Conservation (phyloP, 768 basidiomycete species). For the Mycena capillaripes region DNA sequence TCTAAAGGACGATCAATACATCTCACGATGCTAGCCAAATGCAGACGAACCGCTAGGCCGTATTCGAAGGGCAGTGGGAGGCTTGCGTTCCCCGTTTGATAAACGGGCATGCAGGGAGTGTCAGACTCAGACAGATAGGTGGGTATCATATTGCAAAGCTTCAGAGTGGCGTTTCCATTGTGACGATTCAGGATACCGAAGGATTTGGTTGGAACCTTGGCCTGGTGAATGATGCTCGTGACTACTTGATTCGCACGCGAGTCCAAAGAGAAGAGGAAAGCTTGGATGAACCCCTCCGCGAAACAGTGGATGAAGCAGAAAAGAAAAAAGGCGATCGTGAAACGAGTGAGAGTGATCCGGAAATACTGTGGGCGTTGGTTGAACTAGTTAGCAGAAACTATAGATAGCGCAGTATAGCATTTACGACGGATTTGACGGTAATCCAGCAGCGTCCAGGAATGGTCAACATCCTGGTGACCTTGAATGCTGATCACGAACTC, state of each 20-base stretch:
- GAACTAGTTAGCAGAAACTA: background rate
- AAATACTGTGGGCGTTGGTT: conserved; percentile 38
- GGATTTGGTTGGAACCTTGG: conserved; percentile 39
- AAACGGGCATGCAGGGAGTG: conserved; percentile 20
- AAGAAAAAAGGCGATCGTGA: conserved; percentile 48
- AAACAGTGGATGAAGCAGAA: conserved; percentile 48
- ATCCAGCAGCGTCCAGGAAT: conserved; percentile 33
- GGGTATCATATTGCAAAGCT: conserved; percentile 47
- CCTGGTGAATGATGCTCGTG: conserved; percentile 40
- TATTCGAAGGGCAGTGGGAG: conserved; percentile 6
- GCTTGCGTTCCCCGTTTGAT: conserved; percentile 16
- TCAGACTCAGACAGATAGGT: conserved; percentile 3
- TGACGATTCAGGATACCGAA: conserved; percentile 41
- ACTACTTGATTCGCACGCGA: conserved; percentile 39
- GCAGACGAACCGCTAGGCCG: conserved; percentile 20
- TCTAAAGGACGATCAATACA: background rate
- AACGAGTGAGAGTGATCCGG: conserved; percentile 47
- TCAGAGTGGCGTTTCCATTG: conserved; percentile 39
- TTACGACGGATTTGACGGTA: conserved; percentile 33
- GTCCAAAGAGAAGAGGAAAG: conserved; percentile 47
- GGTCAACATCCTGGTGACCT: conserved; percentile 37
- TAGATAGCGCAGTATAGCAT: background rate
- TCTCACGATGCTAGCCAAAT: background rate
- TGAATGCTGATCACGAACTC: conserved; percentile 29
- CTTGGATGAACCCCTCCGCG: conserved; percentile 47